These are phyloP conservation scores for Pleurozium schreberi DNA, from an alignment of 225 moss, liverwort and hornwort genomes.

Conservation along the genomic window DNA sequence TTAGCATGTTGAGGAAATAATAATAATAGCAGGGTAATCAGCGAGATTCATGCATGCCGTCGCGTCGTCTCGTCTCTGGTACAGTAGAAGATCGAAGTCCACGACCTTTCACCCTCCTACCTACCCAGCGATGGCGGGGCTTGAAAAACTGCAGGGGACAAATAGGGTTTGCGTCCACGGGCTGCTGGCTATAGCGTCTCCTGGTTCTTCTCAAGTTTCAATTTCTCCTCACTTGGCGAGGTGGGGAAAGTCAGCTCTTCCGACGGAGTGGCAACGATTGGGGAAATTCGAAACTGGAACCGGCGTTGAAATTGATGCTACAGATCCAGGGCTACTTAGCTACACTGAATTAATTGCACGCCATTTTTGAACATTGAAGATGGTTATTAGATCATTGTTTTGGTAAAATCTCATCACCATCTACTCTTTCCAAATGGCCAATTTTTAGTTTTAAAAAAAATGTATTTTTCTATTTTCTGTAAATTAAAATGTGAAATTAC, in stretches of 20 bases:
- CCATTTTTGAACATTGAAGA: no score
- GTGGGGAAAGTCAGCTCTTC: neutral
- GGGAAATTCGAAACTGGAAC: neutral
- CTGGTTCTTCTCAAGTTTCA: neutral
- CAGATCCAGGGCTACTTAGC: neutral
- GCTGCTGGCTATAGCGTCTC: neutral
- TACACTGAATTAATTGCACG: no score
- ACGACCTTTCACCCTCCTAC: neutral
- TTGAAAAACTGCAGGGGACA: neutral
- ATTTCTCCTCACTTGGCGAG: neutral
- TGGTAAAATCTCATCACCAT: no score
- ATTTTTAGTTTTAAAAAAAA: no score
- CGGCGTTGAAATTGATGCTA: neutral
- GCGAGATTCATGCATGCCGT: slow-evolving; percentile 4
- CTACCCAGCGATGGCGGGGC: neutral
- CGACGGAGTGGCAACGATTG: neutral
- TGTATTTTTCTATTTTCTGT: no score
- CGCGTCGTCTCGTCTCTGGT: neutral
- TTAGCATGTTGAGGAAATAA: neutral
- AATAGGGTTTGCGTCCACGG: neutral
- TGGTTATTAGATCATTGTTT: no score
- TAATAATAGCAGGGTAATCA: neutral
- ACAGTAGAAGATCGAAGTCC: neutral
- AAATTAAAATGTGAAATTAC: no score
- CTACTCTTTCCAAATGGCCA: no score